Evolutionary conservation across 2,329 filamentous ascomycete genomes (phyloP).

Genomic region (Alternaria sp.): DNA sequence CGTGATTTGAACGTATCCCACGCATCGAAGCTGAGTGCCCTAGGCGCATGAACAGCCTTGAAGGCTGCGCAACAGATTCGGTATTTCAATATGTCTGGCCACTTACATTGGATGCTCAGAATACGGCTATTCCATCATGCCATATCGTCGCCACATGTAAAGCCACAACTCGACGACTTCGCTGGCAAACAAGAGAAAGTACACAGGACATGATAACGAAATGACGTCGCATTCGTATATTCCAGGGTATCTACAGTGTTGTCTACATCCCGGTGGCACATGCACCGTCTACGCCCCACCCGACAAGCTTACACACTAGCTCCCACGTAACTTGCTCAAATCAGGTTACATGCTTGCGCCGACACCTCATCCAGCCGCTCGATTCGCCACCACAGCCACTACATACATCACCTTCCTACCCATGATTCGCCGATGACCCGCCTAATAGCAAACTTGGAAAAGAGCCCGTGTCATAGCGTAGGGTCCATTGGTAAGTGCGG

Average conservation of each 20-base stretch:
- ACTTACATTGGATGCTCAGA: constrained; percentile 2
- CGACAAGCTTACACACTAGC: constrained; percentile 11
- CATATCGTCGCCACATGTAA: background rate
- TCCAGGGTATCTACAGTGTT: background rate
- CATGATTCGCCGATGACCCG: constrained; percentile 19
- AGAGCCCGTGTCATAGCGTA: constrained; percentile 1
- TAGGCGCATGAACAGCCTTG: background rate
- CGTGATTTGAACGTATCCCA: constrained; percentile 27
- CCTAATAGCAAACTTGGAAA: constrained; percentile 11
- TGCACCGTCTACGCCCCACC: constrained; percentile 11
- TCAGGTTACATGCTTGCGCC: constrained; percentile 20
- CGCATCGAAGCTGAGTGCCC: background rate
- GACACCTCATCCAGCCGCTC: constrained; percentile 10
- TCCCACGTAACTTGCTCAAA: constrained; percentile 41
- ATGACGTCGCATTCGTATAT: background rate
- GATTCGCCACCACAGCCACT: constrained; percentile 19
- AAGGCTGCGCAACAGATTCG: constrained; percentile 5
- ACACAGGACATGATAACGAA: background rate
- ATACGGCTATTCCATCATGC: background rate
- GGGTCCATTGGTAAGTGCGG: constrained; percentile 22
- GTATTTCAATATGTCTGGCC: background rate
- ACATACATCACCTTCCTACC: background rate
- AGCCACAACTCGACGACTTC: background rate
- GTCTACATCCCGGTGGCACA: background rate
- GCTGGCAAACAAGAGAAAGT: background rate